Evolutionary conservation across 2,329 filamentous ascomycete species (phyloP), one percentile per base, ranked within the genome.

Genomic region (Dactylonectria macrodidyma): DNA sequence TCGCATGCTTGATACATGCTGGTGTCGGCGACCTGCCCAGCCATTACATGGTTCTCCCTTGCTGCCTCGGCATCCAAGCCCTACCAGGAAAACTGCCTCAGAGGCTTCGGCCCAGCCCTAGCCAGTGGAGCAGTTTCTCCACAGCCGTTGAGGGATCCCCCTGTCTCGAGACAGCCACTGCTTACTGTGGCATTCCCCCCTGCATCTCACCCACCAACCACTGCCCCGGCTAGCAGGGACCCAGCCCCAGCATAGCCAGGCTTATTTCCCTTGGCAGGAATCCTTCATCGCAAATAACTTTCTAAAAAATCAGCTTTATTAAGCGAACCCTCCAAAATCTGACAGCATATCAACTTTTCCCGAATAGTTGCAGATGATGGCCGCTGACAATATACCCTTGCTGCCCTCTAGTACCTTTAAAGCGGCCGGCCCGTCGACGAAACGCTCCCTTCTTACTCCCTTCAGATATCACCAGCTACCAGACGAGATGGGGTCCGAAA

Each of bases 401-500:
- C 16, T 48, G 4, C 22, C 19, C 11, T 48, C 46, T 48, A 26
- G 4, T 26, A 7, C 22, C 46, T 48, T 48, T 48, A 48, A 26
- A 12, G 22, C 22, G 10, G 46, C n/a, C 9, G n/a, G 19, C 19
- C 46, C 46, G n/a, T 10, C 7, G 44, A 48, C 46, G 24, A 11
- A 22, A 8, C 3, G 4, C 22, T 48, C 11, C 14, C 46, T 44
- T 41, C 19, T 26, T 22, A 26, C 38, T 10, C 24, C 38, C 36
- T 41, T 47, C 46, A 24, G 6, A 51, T 30, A 51, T 24, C 11
- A 33, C 12, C 24, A 51, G 3, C 47, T 33, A 14, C 6, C 24
- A 51, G 12, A 30, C n/a, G 44, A 59, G 4, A 59, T 59, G 57
- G 57, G 14, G 1, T 22, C 57, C 33, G 44, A 50, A 11, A 24